Conservation (phyloP, 139 green algal species). For the Yamagishiella unicocca region DNA sequence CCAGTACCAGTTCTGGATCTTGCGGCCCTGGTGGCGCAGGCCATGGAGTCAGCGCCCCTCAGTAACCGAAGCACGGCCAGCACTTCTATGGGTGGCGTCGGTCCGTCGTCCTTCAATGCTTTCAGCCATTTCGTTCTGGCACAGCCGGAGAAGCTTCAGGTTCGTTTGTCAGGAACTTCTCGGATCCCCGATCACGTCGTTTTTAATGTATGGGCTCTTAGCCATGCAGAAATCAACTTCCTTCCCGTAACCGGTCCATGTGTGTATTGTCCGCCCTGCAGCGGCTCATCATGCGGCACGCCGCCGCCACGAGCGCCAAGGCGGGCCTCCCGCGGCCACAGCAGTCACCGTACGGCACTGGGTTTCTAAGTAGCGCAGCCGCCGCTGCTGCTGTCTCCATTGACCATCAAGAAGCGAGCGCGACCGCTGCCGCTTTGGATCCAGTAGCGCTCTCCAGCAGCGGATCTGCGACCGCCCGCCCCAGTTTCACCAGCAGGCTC, state of each 20-base stretch:
- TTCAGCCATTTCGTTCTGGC: slow-evolving; percentile 50
- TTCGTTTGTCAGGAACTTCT: too few species aligned
- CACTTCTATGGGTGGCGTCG: not conserved
- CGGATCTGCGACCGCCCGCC: not conserved
- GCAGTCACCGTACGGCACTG: not conserved
- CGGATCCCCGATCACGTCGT: too few species aligned
- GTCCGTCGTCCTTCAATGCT: not conserved
- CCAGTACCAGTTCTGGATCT: slow-evolving; percentile 15
- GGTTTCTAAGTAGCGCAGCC: not conserved
- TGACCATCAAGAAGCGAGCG: not conserved
- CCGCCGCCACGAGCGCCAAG: slow-evolving; percentile 14
- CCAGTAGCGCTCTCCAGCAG: not conserved
- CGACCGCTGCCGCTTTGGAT: too few species aligned
- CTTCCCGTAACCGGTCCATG: too few species aligned
- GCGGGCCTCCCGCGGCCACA: not conserved
- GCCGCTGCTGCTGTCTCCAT: not conserved
- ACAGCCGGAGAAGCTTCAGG: slow-evolving; percentile 55
- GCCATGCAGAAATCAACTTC: not conserved
- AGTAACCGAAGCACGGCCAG: slow-evolving; percentile 23
- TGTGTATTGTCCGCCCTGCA: too few species aligned
- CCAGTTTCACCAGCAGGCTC: slow-evolving; percentile 27
- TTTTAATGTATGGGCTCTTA: not conserved
- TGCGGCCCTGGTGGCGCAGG: slow-evolving; percentile 34
- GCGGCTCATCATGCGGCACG: slow-evolving; percentile 42
- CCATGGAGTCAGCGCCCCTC: slow-evolving; percentile 30